These are phyloP conservation scores for Cordyceps cateniannulata DNA, from an alignment of 2,329 filamentous ascomycete genomes.

Conservation along the genomic window DNA sequence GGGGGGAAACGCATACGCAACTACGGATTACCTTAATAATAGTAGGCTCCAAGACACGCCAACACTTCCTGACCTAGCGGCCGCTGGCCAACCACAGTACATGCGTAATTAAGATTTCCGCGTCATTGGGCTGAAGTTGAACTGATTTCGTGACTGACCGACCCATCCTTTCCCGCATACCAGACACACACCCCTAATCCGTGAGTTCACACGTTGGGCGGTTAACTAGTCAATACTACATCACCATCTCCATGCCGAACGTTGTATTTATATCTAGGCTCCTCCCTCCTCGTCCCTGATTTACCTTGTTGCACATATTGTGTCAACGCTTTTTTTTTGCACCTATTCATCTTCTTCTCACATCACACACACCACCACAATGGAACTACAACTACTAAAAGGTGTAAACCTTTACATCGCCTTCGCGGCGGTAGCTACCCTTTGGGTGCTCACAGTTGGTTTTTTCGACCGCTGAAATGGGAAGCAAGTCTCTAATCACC, in stretches of 20 bases:
- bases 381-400: conserved; percentile 2
- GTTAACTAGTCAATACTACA: conserved; percentile 1
- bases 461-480: neutral
- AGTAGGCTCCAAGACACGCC: neutral
- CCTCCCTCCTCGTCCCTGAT: neutral
- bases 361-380: neutral
- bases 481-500: neutral
- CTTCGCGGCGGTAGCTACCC: conserved; percentile 1
- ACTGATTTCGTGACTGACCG: neutral
- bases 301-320: neutral
- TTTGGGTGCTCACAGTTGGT: conserved; percentile 2
- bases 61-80: neutral
- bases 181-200: neutral
- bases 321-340: neutral
- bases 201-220: neutral
- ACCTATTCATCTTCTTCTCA: neutral
- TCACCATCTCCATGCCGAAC: neutral
- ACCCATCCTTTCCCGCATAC: conserved; percentile 7
- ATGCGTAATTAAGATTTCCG: neutral
- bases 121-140: neutral
- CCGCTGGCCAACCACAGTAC: neutral
- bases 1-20: neutral
- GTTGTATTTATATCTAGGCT: conserved; percentile 6
- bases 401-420: conserved; percentile 8
- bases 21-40: neutral